Conservation (phyloP, 805 yeast species). For the Danielia oregonensis region DNA sequence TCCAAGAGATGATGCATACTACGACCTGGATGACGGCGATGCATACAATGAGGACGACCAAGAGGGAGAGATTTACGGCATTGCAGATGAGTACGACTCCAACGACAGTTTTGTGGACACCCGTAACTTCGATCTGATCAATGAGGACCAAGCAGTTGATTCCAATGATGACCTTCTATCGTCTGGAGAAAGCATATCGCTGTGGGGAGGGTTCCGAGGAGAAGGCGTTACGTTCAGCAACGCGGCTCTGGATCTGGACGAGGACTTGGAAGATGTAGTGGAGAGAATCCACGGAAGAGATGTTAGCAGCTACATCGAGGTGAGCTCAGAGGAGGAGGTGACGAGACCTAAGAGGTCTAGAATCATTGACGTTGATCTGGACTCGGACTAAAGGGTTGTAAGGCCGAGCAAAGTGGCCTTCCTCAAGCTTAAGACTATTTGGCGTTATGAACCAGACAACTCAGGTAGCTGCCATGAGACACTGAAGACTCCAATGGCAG, state of each 20-base stretch:
- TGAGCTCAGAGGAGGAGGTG: conserved; percentile 3
- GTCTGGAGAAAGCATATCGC: conserved; percentile 7
- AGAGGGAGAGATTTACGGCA: conserved; percentile 19
- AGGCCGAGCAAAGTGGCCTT: no score
- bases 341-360: conserved; percentile 2
- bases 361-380: conserved; percentile 8
- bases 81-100: conserved; percentile 15
- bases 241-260: no score
- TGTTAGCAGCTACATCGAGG: conserved; percentile 7
- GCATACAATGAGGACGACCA: conserved; percentile 32
- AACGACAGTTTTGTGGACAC: conserved; percentile 18
- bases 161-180: conserved; percentile 16
- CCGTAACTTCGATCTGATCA: conserved; percentile 18
- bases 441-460: no score
- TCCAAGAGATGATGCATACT: conserved; percentile 28
- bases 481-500: no score
- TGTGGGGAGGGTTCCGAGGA: conserved; percentile 11
- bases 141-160: conserved; percentile 14
- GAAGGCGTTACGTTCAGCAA: no score
- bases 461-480: no score
- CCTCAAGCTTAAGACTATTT: no score
- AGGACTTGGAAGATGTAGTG: conserved; percentile 5
- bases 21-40: conserved; percentile 38
- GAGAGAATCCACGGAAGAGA: conserved; percentile 10
- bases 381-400: conserved; percentile 10